Base-by-base conservation (phyloP, 2,329 filamentous ascomycete genomes). In the Ramularia endophylla region DNA sequence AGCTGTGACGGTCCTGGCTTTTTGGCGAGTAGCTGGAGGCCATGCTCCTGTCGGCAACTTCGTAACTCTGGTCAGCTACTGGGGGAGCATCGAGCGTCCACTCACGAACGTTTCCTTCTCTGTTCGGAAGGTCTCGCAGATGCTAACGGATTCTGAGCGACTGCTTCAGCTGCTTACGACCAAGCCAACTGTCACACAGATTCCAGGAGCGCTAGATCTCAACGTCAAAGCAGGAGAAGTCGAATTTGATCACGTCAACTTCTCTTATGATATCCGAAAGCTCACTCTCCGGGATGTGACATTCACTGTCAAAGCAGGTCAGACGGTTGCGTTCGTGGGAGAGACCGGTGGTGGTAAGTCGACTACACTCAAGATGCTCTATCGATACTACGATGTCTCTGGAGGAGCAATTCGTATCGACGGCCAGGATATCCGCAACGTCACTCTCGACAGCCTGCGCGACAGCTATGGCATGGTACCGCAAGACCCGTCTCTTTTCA, bases 11-110 rank as follows among this genome's bases (percentile, higher is more conserved):
- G 58, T 76, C 37, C 65, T 80, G 11, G 77, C 74, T 3, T 69
- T 74, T 6, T 70, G 72, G 42, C 68, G 75, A 47, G 72, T 81
- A 25, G 62, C 68, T 0, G 64, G 65, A 27, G 72, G 72, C 1
- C 56, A 59, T 7, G 70, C 69, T 32, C 67, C 72, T 0, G 65
- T 81, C 9, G 80, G 80, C 29, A 73, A 73, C 44, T 80, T 86
- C 46, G 75, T 85, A 4, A 79, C 80, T 13, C 61, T 86, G 18
- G 66, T 82, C 12, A 72, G 75, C 25, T 85, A 84, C 59, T 86
- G 81, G 81, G 43, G 54, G 13, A 62, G 61, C 0, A 64, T 71
- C 51, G 65, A 67, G 41, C 57, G 55, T 3, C 75, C 75, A 5
- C 60, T 80, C 3, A 64, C 66, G n/a, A 65, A 67, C 9, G 65